Evolutionary conservation across 2,329 filamentous ascomycete species (phyloP), one percentile per base, ranked within the genome.

Genomic region (Ascochyta lentis): DNA sequence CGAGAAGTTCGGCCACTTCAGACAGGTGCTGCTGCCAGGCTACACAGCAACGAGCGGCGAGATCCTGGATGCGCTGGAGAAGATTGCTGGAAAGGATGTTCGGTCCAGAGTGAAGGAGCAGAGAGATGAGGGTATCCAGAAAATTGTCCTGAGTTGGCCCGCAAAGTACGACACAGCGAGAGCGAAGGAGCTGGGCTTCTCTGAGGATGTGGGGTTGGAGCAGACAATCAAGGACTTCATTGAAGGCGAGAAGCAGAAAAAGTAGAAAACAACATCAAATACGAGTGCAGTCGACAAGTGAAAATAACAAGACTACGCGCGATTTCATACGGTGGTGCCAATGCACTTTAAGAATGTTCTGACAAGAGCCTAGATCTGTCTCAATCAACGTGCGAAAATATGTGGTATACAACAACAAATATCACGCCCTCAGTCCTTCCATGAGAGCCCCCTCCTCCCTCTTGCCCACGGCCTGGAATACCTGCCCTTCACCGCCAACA

Each of bases 401-500:
- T 10, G 12, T 16, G n/a, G 8, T 35, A 35, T 16, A 16, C 2
- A 35, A 35, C 13, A 26, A 41, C 13, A 27, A n/a, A 4, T 8
- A 27, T 55, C 45, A 76, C 7, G 73, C 73, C 59, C 77, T 77
- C 70, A 82, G 72, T n/a, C 78, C 79, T 58, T 81, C 78, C 76
- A 82, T 76, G 42, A 82, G 66, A 22, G 76, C 79, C 3, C 79
- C 79, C 46, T 84, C 83, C 45, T 78, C 79, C 72, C 84, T 87
- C n/a, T 91, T 96, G 76, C 94, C 92, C 12, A 97, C 90, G 46
- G 92, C 88, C 70, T 85, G 85, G 71, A 92, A 96, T 0, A 80
- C 75, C 43, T 71, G 63, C 0, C 78, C 80, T 7, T 80, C 83
- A 45, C 85, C 88, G 1, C 87, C 87, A 64, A 88, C 84, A 65